These are phyloP conservation scores for Leccinum variicolor DNA, from an alignment of 768 basidiomycete species.

Conservation along the genomic window DNA sequence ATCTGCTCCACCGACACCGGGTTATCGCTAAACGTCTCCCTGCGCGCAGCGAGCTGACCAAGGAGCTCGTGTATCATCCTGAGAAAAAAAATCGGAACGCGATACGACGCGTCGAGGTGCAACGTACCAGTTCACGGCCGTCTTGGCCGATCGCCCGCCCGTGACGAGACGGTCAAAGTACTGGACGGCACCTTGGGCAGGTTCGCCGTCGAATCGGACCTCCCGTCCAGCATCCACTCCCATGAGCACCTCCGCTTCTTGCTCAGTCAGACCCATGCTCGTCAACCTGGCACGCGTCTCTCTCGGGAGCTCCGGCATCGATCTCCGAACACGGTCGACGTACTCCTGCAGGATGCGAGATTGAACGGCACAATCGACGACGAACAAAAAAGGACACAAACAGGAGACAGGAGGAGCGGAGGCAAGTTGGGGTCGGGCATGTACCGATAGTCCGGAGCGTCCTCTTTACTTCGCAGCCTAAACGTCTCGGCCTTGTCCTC, in stretches of 20 bases:
- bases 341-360: slow-evolving; percentile 47
- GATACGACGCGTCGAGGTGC: background rate
- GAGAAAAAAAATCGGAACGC: background rate
- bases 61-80: slow-evolving; percentile 91
- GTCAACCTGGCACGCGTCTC: slow-evolving; percentile 57
- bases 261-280: slow-evolving; percentile 48
- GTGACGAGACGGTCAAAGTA: slow-evolving; percentile 75
- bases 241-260: slow-evolving; percentile 76
- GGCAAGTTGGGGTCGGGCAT: slow-evolving; percentile 98
- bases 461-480: slow-evolving; percentile 83
- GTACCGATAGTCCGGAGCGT: slow-evolving; percentile 93
- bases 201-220: slow-evolving; percentile 58
- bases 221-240: slow-evolving; percentile 64
- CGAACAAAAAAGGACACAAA: slow-evolving; percentile 19
- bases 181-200: slow-evolving; percentile 51
- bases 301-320: slow-evolving; percentile 77
- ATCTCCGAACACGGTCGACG: slow-evolving; percentile 46
- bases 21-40: slow-evolving; percentile 55
- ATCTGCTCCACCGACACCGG: slow-evolving; percentile 61
- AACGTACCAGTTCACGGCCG: slow-evolving; percentile 80
- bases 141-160: slow-evolving; percentile 55
- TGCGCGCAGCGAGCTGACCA: slow-evolving; percentile 65
- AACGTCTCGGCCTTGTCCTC: slow-evolving; percentile 80
- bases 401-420: slow-evolving; percentile 56
- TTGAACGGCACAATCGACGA: background rate